Evolutionary conservation across 2,329 filamentous ascomycete species (phyloP).

Genomic region (Lecanosticta acicola): DNA sequence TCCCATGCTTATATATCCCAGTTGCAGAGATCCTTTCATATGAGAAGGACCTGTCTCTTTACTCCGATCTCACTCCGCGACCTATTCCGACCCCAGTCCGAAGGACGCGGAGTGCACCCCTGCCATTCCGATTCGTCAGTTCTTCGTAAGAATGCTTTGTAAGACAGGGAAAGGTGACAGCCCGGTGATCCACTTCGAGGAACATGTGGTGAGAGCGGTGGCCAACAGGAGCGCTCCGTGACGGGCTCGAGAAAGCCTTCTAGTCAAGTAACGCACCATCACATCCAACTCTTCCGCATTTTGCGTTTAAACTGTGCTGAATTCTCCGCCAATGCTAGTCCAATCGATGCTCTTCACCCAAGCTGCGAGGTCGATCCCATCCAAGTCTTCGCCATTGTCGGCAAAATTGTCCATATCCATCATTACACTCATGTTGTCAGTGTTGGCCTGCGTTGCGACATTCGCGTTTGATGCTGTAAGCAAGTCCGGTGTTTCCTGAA

Average conservation of each 20-base stretch:
- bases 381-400: constrained; percentile 3
- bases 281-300: neutral
- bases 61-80: neutral
- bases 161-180: no score
- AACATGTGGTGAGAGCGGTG: no score
- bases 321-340: constrained; percentile 11
- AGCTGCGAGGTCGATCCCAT: constrained; percentile 11
- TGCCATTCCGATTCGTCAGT: neutral
- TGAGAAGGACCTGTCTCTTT: no score
- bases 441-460: neutral
- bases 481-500: neutral
- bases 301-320: constrained; percentile 7
- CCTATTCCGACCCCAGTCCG: neutral
- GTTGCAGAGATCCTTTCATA: no score
- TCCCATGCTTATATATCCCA: no score
- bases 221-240: no score
- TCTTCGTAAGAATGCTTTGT: no score
- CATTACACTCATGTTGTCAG: neutral
- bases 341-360: constrained; percentile 17
- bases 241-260: neutral
- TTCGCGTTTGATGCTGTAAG: neutral
- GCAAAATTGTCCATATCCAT: neutral
- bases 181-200: no score
- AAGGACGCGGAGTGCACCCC: no score
- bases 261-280: neutral